Percentiles rank a stretch among this genome's conserved stretches.
Evolutionary conservation across 225 moss, liverwort and hornwort genomes (phyloP).

Genomic region (Physcomitrium patens): DNA sequence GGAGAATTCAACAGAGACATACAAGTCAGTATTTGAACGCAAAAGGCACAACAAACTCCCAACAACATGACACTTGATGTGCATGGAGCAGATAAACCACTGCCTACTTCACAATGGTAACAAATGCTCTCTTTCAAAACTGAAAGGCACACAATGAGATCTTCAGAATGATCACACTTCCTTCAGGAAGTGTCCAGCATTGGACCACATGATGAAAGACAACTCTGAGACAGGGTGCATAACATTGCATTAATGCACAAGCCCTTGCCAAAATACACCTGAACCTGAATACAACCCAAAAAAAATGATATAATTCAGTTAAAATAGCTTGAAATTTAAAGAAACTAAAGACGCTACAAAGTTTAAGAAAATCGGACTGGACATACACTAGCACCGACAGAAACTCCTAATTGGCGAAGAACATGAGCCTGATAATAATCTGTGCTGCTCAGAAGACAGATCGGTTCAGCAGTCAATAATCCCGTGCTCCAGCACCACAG

Average conservation of each 20-base stretch:
- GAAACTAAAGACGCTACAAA: not conserved
- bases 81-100: too few species aligned
- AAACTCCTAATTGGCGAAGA: too few species aligned
- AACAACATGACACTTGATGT: too few species aligned
- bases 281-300: constrained; percentile 38
- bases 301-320: not conserved
- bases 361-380: not conserved
- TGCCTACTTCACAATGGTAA: too few species aligned
- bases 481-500: constrained; percentile 13
- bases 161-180: not conserved
- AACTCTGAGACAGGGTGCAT: not conserved
- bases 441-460: too few species aligned
- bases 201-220: constrained; percentile 15
- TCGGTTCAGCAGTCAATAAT: not conserved
- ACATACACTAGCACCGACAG: too few species aligned
- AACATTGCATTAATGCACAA: constrained; percentile 2
- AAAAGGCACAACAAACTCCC: too few species aligned
- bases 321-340: not conserved
- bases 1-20: too few species aligned
- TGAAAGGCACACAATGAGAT: too few species aligned
- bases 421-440: too few species aligned
- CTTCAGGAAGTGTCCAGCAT: not conserved
- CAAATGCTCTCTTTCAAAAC: too few species aligned
- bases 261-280: constrained; percentile 19
- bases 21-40: too few species aligned